A percentile compares a stretch with the other conserved stretches of the same genome.
Conservation (phyloP, 805 yeast genomes). For the Wickerhamiella allomyrinae region DNA sequence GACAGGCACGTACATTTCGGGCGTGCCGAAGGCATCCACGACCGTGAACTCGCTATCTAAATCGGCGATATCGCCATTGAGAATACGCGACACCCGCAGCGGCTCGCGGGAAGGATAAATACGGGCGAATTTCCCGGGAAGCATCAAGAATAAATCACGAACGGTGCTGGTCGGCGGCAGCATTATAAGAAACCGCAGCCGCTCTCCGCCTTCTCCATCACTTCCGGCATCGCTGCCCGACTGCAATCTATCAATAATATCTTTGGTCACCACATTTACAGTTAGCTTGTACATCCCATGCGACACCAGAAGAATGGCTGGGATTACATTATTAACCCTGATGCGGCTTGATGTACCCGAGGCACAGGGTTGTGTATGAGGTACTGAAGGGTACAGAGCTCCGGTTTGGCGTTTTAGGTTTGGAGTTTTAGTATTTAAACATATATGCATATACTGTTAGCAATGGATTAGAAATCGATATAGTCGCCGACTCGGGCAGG, state of each 20-base stretch:
- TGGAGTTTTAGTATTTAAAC: too few relatives aligned
- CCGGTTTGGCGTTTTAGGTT: too few relatives aligned
- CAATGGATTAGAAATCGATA: background rate
- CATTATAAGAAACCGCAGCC: background rate
- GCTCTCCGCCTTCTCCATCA: background rate
- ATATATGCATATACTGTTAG: too few relatives aligned
- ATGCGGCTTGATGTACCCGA: too few relatives aligned
- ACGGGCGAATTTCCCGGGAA: background rate
- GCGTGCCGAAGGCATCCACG: background rate
- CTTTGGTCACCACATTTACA: background rate
- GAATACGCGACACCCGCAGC: background rate
- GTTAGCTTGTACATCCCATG: background rate
- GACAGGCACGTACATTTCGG: background rate
- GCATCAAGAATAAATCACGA: background rate
- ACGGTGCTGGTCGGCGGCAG: background rate
- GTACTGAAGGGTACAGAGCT: too few relatives aligned
- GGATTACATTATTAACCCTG: too few relatives aligned
- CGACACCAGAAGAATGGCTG: constrained; percentile 7
- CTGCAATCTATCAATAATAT: background rate
- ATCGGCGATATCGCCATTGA: background rate
- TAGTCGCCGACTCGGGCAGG: background rate
- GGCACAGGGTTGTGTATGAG: too few relatives aligned
- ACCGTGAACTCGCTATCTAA: background rate
- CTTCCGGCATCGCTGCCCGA: background rate
- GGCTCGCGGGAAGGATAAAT: background rate